phyloP scores from a whole-genome alignment of 139 green algal genomes.

The Pleodorina starrii region DNA sequence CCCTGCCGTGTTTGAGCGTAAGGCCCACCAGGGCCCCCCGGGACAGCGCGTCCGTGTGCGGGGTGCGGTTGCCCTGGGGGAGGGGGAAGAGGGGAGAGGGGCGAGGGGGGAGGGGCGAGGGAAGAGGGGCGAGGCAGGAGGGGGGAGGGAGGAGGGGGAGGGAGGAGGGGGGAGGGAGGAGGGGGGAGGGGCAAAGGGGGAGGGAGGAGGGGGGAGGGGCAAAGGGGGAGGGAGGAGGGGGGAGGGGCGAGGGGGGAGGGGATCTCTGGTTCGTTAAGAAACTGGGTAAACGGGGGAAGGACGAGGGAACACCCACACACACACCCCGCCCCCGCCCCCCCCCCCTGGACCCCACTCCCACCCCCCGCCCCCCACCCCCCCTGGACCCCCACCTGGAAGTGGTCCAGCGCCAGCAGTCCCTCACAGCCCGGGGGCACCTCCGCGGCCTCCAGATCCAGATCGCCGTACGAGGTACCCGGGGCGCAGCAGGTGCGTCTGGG shows the following conservation, averaged over 20 bases:
- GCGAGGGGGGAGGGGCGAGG: no score
- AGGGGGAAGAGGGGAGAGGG: background rate
- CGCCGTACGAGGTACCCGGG: slow-evolving; percentile 64
- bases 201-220: no score
- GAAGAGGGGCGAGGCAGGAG: no score
- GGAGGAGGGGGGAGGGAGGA: background rate
- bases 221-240: no score
- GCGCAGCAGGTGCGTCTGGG: slow-evolving; percentile 42
- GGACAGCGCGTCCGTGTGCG: slow-evolving; percentile 83
- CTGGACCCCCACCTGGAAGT: slow-evolving; percentile 85
- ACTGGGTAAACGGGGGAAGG: no score
- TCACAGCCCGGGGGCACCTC: slow-evolving; percentile 79
- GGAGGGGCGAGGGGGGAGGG: no score
- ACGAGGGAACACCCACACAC: no score
- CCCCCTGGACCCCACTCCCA: no score
- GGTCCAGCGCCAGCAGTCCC: slow-evolving; percentile 81
- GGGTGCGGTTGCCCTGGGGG: slow-evolving; percentile 85
- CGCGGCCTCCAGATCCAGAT: slow-evolving; percentile 75
- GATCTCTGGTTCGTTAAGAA: no score
- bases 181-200: background rate
- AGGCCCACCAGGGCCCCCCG: slow-evolving; percentile 81
- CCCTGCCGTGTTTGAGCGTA: slow-evolving; percentile 78
- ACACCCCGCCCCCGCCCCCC: no score
- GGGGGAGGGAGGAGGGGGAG: no score
- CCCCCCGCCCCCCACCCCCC: no score